Conservation (phyloP, 2,329 filamentous ascomycete genomes). For the Penicillium brasilianum region DNA sequence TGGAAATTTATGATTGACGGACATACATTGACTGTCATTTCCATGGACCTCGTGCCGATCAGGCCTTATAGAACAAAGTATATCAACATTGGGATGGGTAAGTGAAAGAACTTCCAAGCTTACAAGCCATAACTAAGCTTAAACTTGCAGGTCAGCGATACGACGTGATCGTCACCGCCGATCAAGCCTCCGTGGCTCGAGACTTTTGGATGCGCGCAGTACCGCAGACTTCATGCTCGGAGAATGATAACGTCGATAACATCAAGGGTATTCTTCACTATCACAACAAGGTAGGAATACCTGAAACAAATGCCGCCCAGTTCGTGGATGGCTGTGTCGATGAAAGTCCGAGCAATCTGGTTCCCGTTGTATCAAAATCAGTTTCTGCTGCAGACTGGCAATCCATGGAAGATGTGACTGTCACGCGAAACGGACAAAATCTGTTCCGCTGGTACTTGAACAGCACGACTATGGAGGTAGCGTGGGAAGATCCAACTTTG, state of each 20-base stretch:
- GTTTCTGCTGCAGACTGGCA: conserved; percentile 26
- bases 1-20: conserved; percentile 55
- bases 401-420: conserved; percentile 24
- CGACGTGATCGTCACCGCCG: conserved; percentile 43
- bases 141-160: conserved; percentile 43
- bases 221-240: conserved; percentile 50
- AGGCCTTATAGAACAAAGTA: conserved; percentile 67
- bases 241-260: conserved; percentile 48
- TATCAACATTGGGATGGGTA: conserved; percentile 65
- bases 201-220: conserved; percentile 53
- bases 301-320: conserved; percentile 26
- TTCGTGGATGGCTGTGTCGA: conserved; percentile 35
- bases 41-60: conserved; percentile 67
- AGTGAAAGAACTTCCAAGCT: conserved; percentile 36
- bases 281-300: conserved; percentile 15
- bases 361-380: conserved; percentile 32
- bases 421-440: conserved; percentile 17
- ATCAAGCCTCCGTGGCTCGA: conserved; percentile 29
- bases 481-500: conserved; percentile 40
- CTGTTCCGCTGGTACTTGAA: conserved; percentile 43
- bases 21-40: conserved; percentile 67
- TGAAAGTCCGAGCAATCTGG: conserved; percentile 33
- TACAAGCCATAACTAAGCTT: neutral
- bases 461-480: conserved; percentile 38
- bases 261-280: conserved; percentile 59